Base-by-base conservation (phyloP, 352 stramenopile genomes). In the Pythium phragmitis region DNA sequence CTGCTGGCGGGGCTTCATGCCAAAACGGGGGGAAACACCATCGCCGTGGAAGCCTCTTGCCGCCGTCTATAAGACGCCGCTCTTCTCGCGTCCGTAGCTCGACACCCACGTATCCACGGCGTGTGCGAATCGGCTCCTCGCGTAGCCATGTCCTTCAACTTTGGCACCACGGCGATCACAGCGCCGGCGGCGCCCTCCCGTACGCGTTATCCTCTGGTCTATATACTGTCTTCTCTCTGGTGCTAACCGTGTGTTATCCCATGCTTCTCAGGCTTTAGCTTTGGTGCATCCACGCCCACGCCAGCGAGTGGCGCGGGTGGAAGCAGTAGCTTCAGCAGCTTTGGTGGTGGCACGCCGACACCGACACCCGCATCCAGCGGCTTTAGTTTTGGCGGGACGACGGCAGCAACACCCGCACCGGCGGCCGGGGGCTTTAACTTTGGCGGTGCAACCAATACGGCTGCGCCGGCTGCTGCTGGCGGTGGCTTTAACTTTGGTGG, bases 141-240 rank as follows among this genome's bases (percentile, higher is more conserved):
- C 6, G 55, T 55, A 37, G 46, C 17, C 30, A 78, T 78, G 71
- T 71, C 67, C 42, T 78, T 78, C 43, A 72, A 63, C 41, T 78
- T 78, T 37, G 71, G 70, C 16, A 54, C 49, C 46, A 75, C 68
- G 56, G 68, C 63, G 52, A 63, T 67, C 43, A 50, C 67, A 45
- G 55, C 69, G 47, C 67, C 70, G 6, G 63, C 68, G n/a, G 60
- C 70, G 30, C 68, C 71, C 26, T 62, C 70, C 11, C 63, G 70
- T 76, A 64, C 57, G 66, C 39, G 23, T 11, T 43, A 26, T 52
- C 49, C 14, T 8, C 45, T 17, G 50, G 54, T 45, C n/a, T 26
- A 2, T 36, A 7, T 30, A 6, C 21, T 13, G 14, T 26, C 39
- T 52, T 43, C 42, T 12, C 41, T 41, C 21, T 30, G 26, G 26